Conservation (phyloP, 495 filamentous ascomycete species). For the Penicillium flavigenum region DNA sequence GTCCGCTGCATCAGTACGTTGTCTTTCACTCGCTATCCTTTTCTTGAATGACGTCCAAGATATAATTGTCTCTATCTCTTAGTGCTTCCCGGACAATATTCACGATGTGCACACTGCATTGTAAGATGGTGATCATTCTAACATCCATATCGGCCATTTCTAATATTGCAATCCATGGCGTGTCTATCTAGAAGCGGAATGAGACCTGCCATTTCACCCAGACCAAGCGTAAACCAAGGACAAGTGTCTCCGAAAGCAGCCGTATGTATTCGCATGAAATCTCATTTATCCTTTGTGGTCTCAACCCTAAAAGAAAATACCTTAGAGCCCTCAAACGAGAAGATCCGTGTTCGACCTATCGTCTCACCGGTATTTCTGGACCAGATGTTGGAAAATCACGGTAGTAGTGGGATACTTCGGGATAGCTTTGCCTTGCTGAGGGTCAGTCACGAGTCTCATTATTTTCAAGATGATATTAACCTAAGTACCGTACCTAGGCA, state of each 20-base stretch:
- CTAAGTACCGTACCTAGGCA: background rate
- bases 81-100: too few species aligned
- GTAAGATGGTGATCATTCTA: background rate
- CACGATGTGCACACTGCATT: background rate
- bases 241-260: background rate
- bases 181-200: background rate
- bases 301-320: too few species aligned
- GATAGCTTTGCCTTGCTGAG: constrained; percentile 3
- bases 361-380: too few species aligned
- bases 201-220: background rate
- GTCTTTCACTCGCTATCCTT: background rate
- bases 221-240: background rate
- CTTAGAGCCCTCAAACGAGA: too few species aligned
- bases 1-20: background rate
- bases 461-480: background rate
- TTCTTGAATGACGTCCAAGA: too few species aligned
- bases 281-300: too few species aligned
- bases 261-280: background rate
- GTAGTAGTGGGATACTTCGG: background rate
- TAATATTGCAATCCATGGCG: background rate
- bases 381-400: constrained; percentile 2
- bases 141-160: background rate
- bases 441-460: background rate
- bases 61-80: too few species aligned
- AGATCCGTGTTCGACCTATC: too few species aligned